Evolutionary conservation across 2,329 filamentous ascomycete genomes (phyloP).

Genomic region (Monilinia fructicola): DNA sequence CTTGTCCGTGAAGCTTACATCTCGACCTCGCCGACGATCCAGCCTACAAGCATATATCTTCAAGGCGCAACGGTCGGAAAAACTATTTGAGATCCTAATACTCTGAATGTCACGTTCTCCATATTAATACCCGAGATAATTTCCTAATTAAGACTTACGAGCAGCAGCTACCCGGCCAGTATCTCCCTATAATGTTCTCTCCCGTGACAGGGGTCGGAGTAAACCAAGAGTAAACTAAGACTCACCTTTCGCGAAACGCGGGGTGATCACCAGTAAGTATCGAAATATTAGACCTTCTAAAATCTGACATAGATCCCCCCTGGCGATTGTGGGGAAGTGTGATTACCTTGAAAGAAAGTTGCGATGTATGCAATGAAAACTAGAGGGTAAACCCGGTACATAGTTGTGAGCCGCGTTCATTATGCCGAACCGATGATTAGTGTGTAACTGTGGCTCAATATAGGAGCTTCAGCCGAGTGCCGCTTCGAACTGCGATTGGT

Average conservation of each 20-base stretch:
- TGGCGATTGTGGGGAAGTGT: constrained; percentile 14
- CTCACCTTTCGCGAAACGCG: constrained; percentile 11
- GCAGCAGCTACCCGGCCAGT: constrained; percentile 15
- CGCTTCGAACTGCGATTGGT: neutral
- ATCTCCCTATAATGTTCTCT: neutral
- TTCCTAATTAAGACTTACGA: constrained; percentile 21
- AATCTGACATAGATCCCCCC: neutral
- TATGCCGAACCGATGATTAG: constrained; percentile 6
- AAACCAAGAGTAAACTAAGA: too few species aligned
- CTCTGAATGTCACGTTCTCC: constrained; percentile 15
- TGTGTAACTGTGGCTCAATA: constrained; percentile 11
- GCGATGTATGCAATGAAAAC: neutral
- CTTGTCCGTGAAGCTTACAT: constrained; percentile 18
- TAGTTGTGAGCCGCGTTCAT: constrained; percentile 15
- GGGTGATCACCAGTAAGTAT: constrained; percentile 9
- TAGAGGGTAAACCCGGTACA: constrained; percentile 2
- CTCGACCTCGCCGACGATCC: constrained; percentile 18
- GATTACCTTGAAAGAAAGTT: neutral
- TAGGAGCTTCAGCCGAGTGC: constrained; percentile 6
- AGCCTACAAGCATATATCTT: neutral
- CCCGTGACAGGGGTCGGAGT: constrained; percentile 10
- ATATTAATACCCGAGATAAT: neutral
- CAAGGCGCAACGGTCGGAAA: constrained; percentile 17
- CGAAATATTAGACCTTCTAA: neutral
- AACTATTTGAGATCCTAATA: constrained; percentile 12